Evolutionary conservation across 1,139 yeast genomes (phyloP).

Genomic region (Trichomonascaceae sp.): DNA sequence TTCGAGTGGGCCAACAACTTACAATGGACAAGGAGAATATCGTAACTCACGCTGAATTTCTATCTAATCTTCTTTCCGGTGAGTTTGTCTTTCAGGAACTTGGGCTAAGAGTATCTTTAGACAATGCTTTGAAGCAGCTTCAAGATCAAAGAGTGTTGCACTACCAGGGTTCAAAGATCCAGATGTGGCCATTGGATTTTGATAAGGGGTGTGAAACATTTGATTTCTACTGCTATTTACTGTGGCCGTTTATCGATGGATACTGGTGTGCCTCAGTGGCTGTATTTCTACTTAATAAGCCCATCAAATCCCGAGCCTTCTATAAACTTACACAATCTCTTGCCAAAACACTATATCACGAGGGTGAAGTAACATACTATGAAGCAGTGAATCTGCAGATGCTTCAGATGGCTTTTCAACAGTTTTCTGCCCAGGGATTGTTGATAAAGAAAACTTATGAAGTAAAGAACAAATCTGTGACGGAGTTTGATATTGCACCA

Average conservation of each 20-base stretch:
- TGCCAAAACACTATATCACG: slow-evolving; percentile 39
- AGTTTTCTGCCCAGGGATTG: slow-evolving; percentile 33
- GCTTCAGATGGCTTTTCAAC: slow-evolving; percentile 34
- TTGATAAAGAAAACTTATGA: slow-evolving; percentile 18
- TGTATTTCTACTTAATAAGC: slow-evolving; percentile 24
- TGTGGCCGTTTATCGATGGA: slow-evolving; percentile 43
- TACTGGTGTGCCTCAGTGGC: slow-evolving; percentile 39
- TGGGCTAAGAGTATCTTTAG: slow-evolving; percentile 34
- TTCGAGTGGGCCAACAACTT: slow-evolving; percentile 19
- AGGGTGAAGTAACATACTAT: slow-evolving; percentile 37
- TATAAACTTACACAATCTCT: slow-evolving; percentile 33
- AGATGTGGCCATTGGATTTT: slow-evolving; percentile 29
- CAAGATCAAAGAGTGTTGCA: slow-evolving; percentile 29
- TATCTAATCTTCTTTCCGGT: slow-evolving; percentile 35
- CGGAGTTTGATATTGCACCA: slow-evolving; percentile 13
- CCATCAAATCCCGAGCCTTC: slow-evolving; percentile 27
- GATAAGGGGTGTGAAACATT: slow-evolving; percentile 32
- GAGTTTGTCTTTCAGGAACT: slow-evolving; percentile 38
- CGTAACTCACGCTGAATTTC: slow-evolving; percentile 28
- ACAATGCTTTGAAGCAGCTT: slow-evolving; percentile 29
- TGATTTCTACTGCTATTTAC: slow-evolving; percentile 38
- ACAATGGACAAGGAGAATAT: slow-evolving; percentile 21
- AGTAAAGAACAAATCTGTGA: not conserved
- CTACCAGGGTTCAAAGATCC: slow-evolving; percentile 23
- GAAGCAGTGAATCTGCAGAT: slow-evolving; percentile 40